Evolutionary conservation across 1,284 basidiomycete species (phyloP), one percentile per base, ranked within the genome.

Genomic region (Pseudozyma sp.): DNA sequence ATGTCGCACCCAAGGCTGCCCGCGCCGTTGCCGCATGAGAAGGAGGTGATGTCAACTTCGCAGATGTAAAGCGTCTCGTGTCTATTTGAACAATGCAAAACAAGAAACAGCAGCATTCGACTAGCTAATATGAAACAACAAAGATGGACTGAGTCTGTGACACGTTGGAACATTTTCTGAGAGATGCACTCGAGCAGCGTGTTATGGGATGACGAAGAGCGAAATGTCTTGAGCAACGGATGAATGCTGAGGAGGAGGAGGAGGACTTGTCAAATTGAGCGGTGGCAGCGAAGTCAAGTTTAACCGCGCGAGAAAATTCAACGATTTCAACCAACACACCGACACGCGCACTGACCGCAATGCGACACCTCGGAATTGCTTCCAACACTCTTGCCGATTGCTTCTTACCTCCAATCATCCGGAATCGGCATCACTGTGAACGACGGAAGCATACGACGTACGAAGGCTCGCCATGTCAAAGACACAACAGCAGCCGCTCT

Each of bases 321-420:
- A 42, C 7, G 40, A 7, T 5, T 16, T 2, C 13, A 31, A 42
- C 17, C 10, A n/a, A 33, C 5, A n/a, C 14, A 39, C 16, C 35
- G n/a, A 24, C 4, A 53, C 51, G 66, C 60, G 60, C 66, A 68
- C 56, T 62, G 66, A 68, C 66, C 66, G 24, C 37, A 29, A 29
- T 17, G 17, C 14, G 7, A 7, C 7, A 24, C 24, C 24, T 44
- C 9, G 43, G 14, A 19, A 24, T 44, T 6, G 43, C 43, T 44
- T 29, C 43, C 19, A n/a, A 24, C 19, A 44, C 43, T 7, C 19
- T 24, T 24, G 2, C 8, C 19, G 1, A 24, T 2, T 7, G 3
- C 9, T 44, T 44, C 17, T 17, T 44, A 13, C 24, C 6, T 13
- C 19, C 8, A 4, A 7, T 9, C 43, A 24, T 14, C 43, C 7